These are phyloP conservation scores for Xylariales sp. DNA, from an alignment of 2,329 filamentous ascomycete species.

Conservation along the genomic window DNA sequence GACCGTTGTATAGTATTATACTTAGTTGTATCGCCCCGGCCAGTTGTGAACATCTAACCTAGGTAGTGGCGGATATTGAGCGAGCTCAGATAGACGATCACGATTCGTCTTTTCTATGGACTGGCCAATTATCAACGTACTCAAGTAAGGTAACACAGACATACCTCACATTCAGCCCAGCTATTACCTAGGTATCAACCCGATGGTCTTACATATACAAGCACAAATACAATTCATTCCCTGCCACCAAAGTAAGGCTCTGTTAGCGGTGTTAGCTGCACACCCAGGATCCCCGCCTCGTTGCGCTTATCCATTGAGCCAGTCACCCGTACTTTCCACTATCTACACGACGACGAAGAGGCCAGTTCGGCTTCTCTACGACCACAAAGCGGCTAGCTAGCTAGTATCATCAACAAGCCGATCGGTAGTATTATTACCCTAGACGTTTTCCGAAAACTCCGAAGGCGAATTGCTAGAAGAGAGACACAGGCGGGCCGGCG, in stretches of 20 bases:
- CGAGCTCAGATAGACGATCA: neutral
- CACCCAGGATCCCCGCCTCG: too few relatives aligned
- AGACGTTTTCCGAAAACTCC: constrained; percentile 2
- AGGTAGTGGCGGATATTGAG: too few relatives aligned
- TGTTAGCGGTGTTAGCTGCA: too few relatives aligned
- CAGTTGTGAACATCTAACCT: neutral
- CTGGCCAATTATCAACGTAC: too few relatives aligned
- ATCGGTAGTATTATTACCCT: constrained; percentile 6
- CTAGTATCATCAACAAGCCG: constrained; percentile 9
- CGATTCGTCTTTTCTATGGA: neutral
- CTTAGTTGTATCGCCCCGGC: neutral
- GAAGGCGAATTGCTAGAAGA: neutral
- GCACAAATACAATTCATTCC: too few relatives aligned
- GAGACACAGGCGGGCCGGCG: constrained; percentile 11
- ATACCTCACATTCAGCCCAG: too few relatives aligned
- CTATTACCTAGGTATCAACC: too few relatives aligned
- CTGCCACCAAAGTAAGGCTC: too few relatives aligned
- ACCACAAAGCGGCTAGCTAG: neutral
- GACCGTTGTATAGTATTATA: neutral
- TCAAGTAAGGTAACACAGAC: too few relatives aligned
- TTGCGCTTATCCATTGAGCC: too few relatives aligned
- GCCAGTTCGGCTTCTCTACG: constrained; percentile 2
- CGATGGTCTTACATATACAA: too few relatives aligned
- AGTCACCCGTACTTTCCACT: too few relatives aligned
- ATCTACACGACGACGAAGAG: neutral